These are phyloP conservation scores for Musa schizocarpa DNA, from an alignment of 176 grass and related monocot species.

Conservation along the genomic window DNA sequence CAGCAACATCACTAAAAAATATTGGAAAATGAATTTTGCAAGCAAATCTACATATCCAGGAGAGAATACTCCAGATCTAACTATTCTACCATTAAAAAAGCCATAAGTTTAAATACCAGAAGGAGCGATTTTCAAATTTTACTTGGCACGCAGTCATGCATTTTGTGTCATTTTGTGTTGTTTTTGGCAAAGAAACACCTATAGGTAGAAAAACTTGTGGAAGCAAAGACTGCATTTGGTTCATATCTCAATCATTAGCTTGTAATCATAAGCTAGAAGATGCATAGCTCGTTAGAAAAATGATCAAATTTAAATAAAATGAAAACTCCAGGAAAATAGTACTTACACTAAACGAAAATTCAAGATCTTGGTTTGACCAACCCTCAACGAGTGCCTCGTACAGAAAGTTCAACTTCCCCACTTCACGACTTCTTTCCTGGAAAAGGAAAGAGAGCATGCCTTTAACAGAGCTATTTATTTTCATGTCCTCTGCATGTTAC, in stretches of 20 bases:
- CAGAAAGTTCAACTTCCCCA: constrained; percentile 58
- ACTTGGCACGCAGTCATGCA: not conserved
- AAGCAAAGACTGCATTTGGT: not conserved
- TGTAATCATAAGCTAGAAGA: not conserved
- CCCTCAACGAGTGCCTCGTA: constrained; percentile 80
- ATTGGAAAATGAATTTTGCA: not conserved
- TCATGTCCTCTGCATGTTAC: not conserved
- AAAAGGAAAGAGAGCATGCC: constrained; percentile 21
- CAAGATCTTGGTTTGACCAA: constrained; percentile 78
- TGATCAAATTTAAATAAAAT: not conserved
- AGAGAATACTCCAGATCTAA: not conserved
- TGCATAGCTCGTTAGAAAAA: not conserved
- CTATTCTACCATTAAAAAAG: not conserved
- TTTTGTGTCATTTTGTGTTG: not conserved
- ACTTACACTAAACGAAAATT: constrained; percentile 82
- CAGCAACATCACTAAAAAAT: not conserved
- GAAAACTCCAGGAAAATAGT: not conserved
- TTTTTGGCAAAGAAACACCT: no score
- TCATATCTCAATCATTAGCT: not conserved
- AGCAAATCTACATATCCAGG: no score
- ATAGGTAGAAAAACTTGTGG: not conserved
- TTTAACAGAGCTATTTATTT: not conserved
- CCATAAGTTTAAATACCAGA: not conserved
- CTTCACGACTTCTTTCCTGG: constrained; percentile 72
- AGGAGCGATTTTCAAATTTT: not conserved